Conservation (phyloP, 768 basidiomycete genomes). For the Pleurotus djamor region DNA sequence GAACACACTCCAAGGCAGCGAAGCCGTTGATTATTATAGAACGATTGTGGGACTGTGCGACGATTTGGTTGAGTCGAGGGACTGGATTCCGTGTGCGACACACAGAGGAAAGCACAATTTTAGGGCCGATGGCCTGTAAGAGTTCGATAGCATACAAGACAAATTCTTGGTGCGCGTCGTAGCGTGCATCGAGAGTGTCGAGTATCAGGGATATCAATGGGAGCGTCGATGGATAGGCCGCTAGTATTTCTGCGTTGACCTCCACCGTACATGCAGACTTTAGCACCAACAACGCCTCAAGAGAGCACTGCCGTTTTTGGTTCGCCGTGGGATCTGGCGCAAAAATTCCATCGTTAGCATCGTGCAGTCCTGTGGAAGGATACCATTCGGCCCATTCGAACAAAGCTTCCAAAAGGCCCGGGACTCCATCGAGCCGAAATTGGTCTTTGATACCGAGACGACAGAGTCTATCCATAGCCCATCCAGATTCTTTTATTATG, state of each 20-base stretch:
- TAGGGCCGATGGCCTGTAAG: constrained; percentile 58
- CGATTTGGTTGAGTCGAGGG: constrained; percentile 52
- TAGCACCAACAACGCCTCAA: constrained; percentile 82
- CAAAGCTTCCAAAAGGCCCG: constrained; percentile 79
- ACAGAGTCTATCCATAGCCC: constrained; percentile 87
- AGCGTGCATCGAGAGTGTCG: constrained; percentile 52
- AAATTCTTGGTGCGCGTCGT: constrained; percentile 73
- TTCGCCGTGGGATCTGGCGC: constrained; percentile 48
- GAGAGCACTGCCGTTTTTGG: constrained; percentile 68
- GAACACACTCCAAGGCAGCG: constrained; percentile 55
- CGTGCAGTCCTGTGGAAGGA: constrained; percentile 55
- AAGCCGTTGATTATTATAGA: constrained; percentile 71
- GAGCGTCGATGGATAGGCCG: constrained; percentile 56
- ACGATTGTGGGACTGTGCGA: constrained; percentile 62
- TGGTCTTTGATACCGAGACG: constrained; percentile 78
- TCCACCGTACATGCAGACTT: constrained; percentile 81
- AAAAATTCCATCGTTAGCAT: constrained; percentile 45
- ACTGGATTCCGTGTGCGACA: constrained; percentile 44
- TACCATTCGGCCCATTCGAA: constrained; percentile 92
- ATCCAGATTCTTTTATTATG: constrained; percentile 79
- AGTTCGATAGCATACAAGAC: constrained; percentile 71
- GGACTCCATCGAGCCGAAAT: constrained; percentile 68
- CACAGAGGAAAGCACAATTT: constrained; percentile 28
- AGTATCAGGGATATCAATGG: constrained; percentile 67
- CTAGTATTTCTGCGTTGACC: constrained; percentile 61